Evolutionary conservation across 371 early-diverging fungal genomes (phyloP), one percentile per base, ranked within the genome.

Genomic region (Actinomucor elegans): DNA sequence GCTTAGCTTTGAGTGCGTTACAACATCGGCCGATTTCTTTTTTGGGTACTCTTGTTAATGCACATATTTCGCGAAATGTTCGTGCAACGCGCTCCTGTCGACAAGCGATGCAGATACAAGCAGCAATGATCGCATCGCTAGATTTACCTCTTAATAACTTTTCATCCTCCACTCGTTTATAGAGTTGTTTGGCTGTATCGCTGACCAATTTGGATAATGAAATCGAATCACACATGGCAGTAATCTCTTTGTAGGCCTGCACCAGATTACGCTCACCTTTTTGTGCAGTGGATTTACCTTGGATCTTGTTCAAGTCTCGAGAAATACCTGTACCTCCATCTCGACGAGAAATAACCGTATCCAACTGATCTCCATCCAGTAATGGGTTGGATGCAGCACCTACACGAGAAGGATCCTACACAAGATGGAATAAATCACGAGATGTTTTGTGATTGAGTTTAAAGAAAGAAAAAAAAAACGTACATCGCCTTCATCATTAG

Each of bases 51-150:
- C 90, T 86, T 1, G 99, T 98, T 57, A 97, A 66, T 0, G 94
- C 90, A 48, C 91, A 92, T 42, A 99, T 94, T 75, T 99, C 99
- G 64, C 96, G 93, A 73, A 98, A 99, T 0, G 99, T 98, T 55
- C 99, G 85, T 1, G 94, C 88, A 2, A 92, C 97, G 17, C 82
- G 81, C 57, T 95, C 92, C 60, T 94, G 87, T 34, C 96, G 85
- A 73, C 99, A 99, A 8, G 99, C 99, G 54, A 98, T 89, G 56
- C 93, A 96, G 59, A 99, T 93, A 69, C 98, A 98, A 2, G 98
- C 97, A 4, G 98, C 99, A 67, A 96, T 93, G 48, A 98, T 84
- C 11, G 91, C 92, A 54, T 98, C 94, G 36, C 84, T 85, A 21
- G 86, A 87, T 75, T 98, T 98, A 36, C 97, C 95, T 37, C 89